Base-by-base conservation (phyloP, 2,329 filamentous ascomycete genomes). In the Trichoderma endophyticum region DNA sequence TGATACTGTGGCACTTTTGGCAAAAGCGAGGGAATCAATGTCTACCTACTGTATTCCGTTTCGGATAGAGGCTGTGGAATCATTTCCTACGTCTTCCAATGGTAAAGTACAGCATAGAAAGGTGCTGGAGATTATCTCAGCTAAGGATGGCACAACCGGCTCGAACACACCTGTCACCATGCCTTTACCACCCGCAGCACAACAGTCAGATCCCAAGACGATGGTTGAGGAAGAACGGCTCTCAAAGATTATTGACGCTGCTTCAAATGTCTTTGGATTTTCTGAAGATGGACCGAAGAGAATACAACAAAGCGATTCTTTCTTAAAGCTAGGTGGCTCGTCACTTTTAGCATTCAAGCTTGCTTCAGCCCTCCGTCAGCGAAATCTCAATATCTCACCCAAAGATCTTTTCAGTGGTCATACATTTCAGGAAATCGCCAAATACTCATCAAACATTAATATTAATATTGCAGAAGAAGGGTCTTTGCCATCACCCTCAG, bases 281-380 rank as follows among this genome's bases (percentile, higher is more conserved):
- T 51, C 18, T 21, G 61, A 39, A n/a, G 54, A 21, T 12, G 11
- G n/a, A 9, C 1, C 1, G 1, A 30, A 39, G 2, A 39, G 54
- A 36, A 30, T 72, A 12, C 24, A 48, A 21, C 57, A 15, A 6
- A 21, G 24, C 14, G 70, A 72, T 30, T 69, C 70, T 5, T 72
- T 72, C 57, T 7, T 61, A 18, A 60, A 56, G 18, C 24, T 72
- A 28, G 70, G 70, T 7, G 70, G 70, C 14, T 72, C 70, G 14
- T 72, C 70, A 14, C 70, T 72, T 6, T 56, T 69, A 8, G 70
- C 70, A n/a, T 59, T 72, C 26, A 72, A 64, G 30, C 36, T 72
- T 34, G 36, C 69, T 24, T 51, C 60, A 43, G n/a, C 61, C 51
- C 70, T 72, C 26, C 70, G 70, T 9, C 70, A 57, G 34, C 26